Evolutionary conservation across 257 asterid genomes (phyloP).

Genomic region (Solanum sejunctum): DNA sequence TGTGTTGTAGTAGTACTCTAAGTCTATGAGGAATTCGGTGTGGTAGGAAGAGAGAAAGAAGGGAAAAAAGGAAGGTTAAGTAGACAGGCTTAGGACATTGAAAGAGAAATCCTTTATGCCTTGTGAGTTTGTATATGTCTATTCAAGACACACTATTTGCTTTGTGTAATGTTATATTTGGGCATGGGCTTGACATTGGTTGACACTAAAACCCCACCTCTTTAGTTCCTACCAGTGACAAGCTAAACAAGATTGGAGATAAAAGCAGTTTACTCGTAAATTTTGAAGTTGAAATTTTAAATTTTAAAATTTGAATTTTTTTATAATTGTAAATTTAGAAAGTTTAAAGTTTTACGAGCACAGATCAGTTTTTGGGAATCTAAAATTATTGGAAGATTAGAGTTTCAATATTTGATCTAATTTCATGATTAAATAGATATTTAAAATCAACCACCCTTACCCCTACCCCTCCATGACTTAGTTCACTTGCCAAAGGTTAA

Average conservation of each 20-base stretch:
- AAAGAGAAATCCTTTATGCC: conserved; percentile 7
- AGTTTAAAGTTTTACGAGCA: no score
- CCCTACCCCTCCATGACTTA: background rate
- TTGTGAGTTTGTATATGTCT: conserved; percentile 3
- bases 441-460: no score
- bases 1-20: background rate
- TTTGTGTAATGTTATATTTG: background rate
- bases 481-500: background rate
- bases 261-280: background rate
- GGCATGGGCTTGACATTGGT: conserved; percentile 1
- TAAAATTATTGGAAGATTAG: no score
- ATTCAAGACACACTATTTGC: conserved; percentile 7
- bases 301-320: background rate
- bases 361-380: no score
- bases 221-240: background rate
- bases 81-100: conserved; percentile 2
- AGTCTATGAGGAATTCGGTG: background rate
- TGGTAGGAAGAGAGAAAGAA: background rate
- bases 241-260: background rate
- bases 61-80: background rate
- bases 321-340: no score
- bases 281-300: background rate
- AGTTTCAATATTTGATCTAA: no score
- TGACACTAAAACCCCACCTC: background rate
- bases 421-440: background rate